Percentiles rank a stretch among this genome's conserved stretches.
These are phyloP conservation scores for Phytophthora pini DNA, from an alignment of 352 stramenopile genomes.

Conservation along the genomic window DNA sequence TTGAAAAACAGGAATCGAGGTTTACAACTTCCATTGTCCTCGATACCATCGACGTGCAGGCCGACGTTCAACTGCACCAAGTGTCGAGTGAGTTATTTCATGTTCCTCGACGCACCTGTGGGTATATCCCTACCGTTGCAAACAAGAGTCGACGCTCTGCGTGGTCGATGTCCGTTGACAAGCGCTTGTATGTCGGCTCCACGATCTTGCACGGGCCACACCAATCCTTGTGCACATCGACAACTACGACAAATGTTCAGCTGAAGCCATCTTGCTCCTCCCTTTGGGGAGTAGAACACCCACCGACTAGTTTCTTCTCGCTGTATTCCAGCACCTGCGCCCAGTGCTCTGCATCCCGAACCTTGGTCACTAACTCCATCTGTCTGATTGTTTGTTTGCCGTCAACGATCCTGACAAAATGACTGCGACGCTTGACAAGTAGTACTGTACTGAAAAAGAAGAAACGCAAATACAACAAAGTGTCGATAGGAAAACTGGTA, in stretches of 20 bases:
- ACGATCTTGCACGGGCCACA: constrained; percentile 80
- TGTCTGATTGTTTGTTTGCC: not conserved
- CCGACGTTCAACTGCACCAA: constrained; percentile 52
- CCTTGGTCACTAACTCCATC: constrained; percentile 62
- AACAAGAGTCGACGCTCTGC: constrained; percentile 63
- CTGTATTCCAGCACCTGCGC: constrained; percentile 49
- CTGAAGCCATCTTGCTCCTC: not conserved
- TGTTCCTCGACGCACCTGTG: not conserved
- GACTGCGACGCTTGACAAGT: constrained; percentile 13
- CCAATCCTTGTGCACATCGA: constrained; percentile 78
- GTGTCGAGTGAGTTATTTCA: not conserved
- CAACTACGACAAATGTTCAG: constrained; percentile 40
- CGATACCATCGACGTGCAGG: constrained; percentile 55
- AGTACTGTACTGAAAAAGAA: not conserved
- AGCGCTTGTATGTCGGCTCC: constrained; percentile 76
- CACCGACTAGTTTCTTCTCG: constrained; percentile 74
- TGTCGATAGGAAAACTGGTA: not conserved
- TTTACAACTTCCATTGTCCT: constrained; percentile 71
- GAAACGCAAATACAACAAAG: not conserved
- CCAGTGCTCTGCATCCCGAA: constrained; percentile 74
- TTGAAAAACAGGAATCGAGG: constrained; percentile 70
- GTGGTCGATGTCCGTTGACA: constrained; percentile 62
- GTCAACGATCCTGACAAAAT: not conserved
- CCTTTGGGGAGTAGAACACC: not conserved
- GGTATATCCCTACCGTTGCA: constrained; percentile 37